phyloP scores from a whole-genome alignment of 352 stramenopile genomes.

The Phytopythium boreale region DNA sequence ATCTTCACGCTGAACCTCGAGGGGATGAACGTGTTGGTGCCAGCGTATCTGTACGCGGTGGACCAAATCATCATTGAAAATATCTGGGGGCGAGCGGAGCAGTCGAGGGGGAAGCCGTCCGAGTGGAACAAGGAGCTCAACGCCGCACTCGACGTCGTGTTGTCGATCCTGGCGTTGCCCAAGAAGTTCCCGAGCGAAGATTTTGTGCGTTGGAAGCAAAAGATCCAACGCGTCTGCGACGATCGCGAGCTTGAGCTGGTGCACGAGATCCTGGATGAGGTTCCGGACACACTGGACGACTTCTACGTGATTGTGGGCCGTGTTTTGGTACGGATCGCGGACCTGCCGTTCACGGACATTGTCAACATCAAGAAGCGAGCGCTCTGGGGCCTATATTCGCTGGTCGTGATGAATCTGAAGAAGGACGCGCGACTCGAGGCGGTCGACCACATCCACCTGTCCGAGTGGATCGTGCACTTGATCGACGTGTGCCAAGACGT shows the following conservation, averaged over 20 bases:
- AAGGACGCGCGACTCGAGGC: conserved; percentile 20
- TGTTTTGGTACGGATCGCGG: conserved; percentile 70
- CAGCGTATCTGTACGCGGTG: conserved; percentile 75
- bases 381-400: conserved; percentile 75
- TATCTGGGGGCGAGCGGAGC: conserved; percentile 68
- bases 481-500: conserved; percentile 75
- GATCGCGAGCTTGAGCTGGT: conserved; percentile 28
- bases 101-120: conserved; percentile 64
- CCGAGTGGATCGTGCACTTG: conserved; percentile 77
- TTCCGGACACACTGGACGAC: conserved; percentile 62
- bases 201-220: conserved; percentile 79
- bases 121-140: conserved; percentile 84
- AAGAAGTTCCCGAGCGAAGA: conserved; percentile 73
- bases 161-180: conserved; percentile 67
- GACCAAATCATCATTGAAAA: conserved; percentile 83
- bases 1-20: conserved; percentile 81
- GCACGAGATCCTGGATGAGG: conserved; percentile 56
- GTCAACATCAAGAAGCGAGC: conserved; percentile 78
- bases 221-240: conserved; percentile 48
- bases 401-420: conserved; percentile 69
- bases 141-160: conserved; percentile 70
- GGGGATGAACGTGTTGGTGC: conserved; percentile 76
- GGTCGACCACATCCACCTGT: conserved; percentile 45
- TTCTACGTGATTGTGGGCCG: conserved; percentile 73
- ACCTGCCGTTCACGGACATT: conserved; percentile 72